A percentile compares a stretch with the other conserved stretches of the same genome.
Conservation (phyloP, 306 rosid species). For the Cyamopsis tetragonoloba region DNA sequence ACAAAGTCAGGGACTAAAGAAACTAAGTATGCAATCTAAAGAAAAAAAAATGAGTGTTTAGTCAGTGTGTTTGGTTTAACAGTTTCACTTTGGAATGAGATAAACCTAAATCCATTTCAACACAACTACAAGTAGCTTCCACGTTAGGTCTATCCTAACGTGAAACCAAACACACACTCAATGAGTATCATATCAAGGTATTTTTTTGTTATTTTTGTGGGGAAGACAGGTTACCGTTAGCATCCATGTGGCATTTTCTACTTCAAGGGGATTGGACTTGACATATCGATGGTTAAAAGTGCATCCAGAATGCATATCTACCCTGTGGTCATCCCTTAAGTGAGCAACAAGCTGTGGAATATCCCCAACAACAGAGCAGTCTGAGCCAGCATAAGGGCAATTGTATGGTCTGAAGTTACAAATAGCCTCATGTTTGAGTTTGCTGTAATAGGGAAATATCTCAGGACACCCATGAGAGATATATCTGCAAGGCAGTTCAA, state of each 20-base stretch:
- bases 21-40: too few species aligned
- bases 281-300: constrained; percentile 83
- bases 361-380: constrained; percentile 67
- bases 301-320: constrained; percentile 82
- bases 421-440: constrained; percentile 65
- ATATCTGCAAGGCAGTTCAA: constrained; percentile 70
- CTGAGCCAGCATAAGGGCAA: constrained; percentile 80
- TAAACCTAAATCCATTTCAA: too few species aligned
- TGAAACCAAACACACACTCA: too few species aligned
- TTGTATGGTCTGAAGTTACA: constrained; percentile 75
- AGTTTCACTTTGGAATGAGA: too few species aligned
- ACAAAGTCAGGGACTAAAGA: too few species aligned
- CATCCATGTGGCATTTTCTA: constrained; percentile 89
- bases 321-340: constrained; percentile 73
- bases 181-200: not conserved
- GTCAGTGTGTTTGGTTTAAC: too few species aligned
- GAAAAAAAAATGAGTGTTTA: too few species aligned
- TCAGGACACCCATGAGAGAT: constrained; percentile 65
- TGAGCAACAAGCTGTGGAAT: constrained; percentile 63
- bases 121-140: too few species aligned
- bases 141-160: too few species aligned
- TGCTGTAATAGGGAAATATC: constrained; percentile 70
- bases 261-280: constrained; percentile 75
- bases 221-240: constrained; percentile 72
- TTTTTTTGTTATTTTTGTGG: not conserved